phyloP scores from a whole-genome alignment of 257 asterid genomes.

The Dorcoceras hygrometricum region DNA sequence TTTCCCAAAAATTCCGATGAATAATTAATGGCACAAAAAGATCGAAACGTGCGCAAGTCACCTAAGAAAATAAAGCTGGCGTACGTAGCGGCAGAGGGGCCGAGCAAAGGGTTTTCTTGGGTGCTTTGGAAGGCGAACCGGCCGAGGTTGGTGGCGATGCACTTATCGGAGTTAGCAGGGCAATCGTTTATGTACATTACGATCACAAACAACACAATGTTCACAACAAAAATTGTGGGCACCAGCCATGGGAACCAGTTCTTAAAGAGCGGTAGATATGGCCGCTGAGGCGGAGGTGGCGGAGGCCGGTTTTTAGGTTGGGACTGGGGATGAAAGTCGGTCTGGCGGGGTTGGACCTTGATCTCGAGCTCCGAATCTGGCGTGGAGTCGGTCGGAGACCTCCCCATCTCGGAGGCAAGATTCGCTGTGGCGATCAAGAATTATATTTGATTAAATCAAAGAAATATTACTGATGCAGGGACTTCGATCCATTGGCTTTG shows the following conservation, averaged over 20 bases:
- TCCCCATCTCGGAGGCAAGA: constrained; percentile 49
- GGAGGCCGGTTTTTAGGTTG: constrained; percentile 9
- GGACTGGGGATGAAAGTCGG: constrained; percentile 20
- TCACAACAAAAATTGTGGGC: constrained; percentile 54
- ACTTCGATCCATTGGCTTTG: no score
- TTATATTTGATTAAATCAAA: not conserved
- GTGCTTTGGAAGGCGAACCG: constrained; percentile 72
- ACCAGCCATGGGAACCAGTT: constrained; percentile 87
- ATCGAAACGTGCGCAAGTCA: not conserved
- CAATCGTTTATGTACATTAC: constrained; percentile 72
- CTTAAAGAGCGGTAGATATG: constrained; percentile 32
- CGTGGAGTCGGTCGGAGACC: constrained; percentile 43
- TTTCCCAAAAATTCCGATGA: not conserved
- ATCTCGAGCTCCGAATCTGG: constrained; percentile 52
- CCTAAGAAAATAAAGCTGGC: not conserved
- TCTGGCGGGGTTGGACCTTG: constrained; percentile 40
- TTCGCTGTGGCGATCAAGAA: not conserved
- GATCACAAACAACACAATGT: constrained; percentile 45
- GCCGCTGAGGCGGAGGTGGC: constrained; percentile 23
- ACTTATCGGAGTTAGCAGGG: constrained; percentile 44
- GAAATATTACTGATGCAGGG: constrained; percentile 14
- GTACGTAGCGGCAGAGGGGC: constrained; percentile 79
- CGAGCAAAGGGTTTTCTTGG: constrained; percentile 86
- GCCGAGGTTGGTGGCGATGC: constrained; percentile 52
- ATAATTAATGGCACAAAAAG: no score